Evolutionary conservation across 169 alveolate species (phyloP).

Genomic region (Eimeria nieschulzi): DNA sequence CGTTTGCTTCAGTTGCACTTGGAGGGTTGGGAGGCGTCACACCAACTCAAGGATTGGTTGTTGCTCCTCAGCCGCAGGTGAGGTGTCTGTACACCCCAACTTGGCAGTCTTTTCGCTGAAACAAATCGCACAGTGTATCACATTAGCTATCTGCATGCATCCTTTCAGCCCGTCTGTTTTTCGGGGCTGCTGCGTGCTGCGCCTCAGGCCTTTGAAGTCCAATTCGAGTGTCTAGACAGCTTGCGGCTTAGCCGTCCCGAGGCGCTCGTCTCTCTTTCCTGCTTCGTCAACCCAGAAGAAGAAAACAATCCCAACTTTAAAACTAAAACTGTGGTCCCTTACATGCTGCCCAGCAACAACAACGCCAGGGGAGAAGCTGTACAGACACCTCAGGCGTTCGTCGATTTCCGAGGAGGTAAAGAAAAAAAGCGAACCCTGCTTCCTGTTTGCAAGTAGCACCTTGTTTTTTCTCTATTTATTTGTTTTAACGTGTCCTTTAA

Average conservation of each 20-base stretch:
- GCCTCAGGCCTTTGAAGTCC: background rate
- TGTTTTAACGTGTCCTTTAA: background rate
- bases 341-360: background rate
- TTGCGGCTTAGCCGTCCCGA: background rate
- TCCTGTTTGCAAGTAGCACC: background rate
- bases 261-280: constrained; percentile 18
- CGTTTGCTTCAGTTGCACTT: too few relatives aligned
- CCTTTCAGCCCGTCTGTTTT: too few relatives aligned
- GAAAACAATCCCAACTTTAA: background rate
- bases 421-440: too few relatives aligned
- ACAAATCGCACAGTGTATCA: too few relatives aligned
- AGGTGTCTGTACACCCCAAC: too few relatives aligned
- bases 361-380: constrained; percentile 3
- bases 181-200: too few relatives aligned
- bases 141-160: too few relatives aligned
- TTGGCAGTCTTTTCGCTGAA: too few relatives aligned
- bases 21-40: too few relatives aligned
- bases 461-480: background rate
- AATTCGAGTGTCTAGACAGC: constrained; percentile 46
- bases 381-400: constrained; percentile 26
- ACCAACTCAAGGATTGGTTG: too few relatives aligned
- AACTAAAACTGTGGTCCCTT: background rate
- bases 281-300: constrained; percentile 2
- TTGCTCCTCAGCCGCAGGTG: too few relatives aligned
- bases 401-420: constrained; percentile 22